phyloP scores from a whole-genome alignment of 768 basidiomycete genomes.

The Lactifluus rugatus region DNA sequence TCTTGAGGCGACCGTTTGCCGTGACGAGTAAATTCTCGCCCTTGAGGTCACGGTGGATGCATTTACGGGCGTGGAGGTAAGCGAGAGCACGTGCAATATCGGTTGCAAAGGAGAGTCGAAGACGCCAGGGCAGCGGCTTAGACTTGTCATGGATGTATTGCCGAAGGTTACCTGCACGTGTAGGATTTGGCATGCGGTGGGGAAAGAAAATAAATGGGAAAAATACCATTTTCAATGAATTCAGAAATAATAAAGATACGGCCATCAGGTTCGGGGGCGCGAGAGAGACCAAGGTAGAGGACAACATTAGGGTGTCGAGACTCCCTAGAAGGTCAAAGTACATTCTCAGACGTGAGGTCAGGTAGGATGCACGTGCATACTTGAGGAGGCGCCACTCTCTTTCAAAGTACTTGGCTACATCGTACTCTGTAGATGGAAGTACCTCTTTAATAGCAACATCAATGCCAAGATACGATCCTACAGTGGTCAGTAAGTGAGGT shows the following conservation, averaged over 20 bases:
- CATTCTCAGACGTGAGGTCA: slow-evolving; percentile 9
- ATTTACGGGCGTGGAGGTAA: slow-evolving; percentile 90
- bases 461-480: slow-evolving; percentile 86
- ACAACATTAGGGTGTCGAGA: slow-evolving; percentile 89
- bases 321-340: slow-evolving; percentile 40
- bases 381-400: slow-evolving; percentile 99
- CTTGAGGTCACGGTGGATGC: slow-evolving; percentile 87
- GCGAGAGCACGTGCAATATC: slow-evolving; percentile 94
- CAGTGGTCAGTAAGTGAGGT: slow-evolving; percentile 1
- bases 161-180: slow-evolving; percentile 56
- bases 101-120: slow-evolving; percentile 89
- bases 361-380: slow-evolving; percentile 24
- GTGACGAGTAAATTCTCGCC: slow-evolving; percentile 97
- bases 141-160: slow-evolving; percentile 80
- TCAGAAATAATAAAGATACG: slow-evolving; percentile 95
- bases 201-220: too few species aligned
- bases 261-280: slow-evolving; percentile 63
- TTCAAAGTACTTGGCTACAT: slow-evolving; percentile 95
- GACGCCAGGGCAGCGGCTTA: slow-evolving; percentile 85
- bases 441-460: slow-evolving; percentile 97
- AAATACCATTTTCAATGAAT: slow-evolving; percentile 72
- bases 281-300: slow-evolving; percentile 82
- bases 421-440: slow-evolving; percentile 81
- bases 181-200: slow-evolving; percentile 3
- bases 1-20: slow-evolving; percentile 86